Evolutionary conservation across 371 early-diverging fungal species (phyloP), one percentile per base, ranked within the genome.

Genomic region (Mucor saturninus): DNA sequence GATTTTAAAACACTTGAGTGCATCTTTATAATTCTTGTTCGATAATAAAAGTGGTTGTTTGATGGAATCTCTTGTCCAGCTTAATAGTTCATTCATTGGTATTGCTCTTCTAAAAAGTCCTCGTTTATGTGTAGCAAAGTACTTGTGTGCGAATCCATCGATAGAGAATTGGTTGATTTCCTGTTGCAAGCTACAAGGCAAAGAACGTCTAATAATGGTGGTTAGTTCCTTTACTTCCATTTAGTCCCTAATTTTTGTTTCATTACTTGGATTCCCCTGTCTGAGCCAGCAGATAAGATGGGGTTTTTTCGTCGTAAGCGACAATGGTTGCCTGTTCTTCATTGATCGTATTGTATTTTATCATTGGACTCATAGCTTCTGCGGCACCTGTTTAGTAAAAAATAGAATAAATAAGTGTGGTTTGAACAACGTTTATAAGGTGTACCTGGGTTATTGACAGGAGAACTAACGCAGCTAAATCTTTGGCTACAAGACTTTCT

Each of bases 141-240:
- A 94, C 65, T 92, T 91, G 72, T 87, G 79, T 8, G 98, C 98
- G 82, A 93, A 97, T 0, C 95, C 94, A 43, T 94, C 93, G 62
- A 97, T 93, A 15, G 88, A 81, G 72, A 93, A 95, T 65, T 89
- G 85, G 39, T 74, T 85, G n/a, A 94, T 90, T 51, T 95, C 91
- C 9, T 83, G 63, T 60, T 86, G 85, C 51, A 94, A 69, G 58
- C 86, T 86, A 35, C 77, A 67, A n/a, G 94, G 92, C 28, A 89
- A 73, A 31, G 79, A 67, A 45, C 68, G 80, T 75, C 70, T 84
- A 78, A 39, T 31, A 31, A 26, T 15, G 42, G 49, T 11, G 21
- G 21, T 46, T 40, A 54, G 38, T 50, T 55, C 32, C 8, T 26
- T 21, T 45, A 15, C 1, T 15, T n/a, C 7, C 46, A 15, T 45